Percentiles rank a stretch among this genome's conserved stretches.
Conservation (phyloP, 2,329 filamentous ascomycete genomes). For the Aureobasidium sp. region DNA sequence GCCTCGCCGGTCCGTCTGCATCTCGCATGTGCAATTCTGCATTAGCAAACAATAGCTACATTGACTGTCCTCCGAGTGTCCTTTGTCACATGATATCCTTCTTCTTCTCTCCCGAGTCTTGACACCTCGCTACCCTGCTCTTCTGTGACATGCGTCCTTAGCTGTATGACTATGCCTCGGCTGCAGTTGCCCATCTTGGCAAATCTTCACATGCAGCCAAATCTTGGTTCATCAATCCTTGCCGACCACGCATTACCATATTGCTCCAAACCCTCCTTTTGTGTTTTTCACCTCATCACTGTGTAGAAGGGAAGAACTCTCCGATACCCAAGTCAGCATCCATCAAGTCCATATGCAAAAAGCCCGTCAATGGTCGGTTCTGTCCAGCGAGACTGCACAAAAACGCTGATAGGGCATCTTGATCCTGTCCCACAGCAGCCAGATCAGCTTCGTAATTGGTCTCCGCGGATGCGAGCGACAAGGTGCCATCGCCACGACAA, state of each 20-base stretch:
- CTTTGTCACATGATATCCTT: not conserved
- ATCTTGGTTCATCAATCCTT: not conserved
- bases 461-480: not conserved
- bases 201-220: not conserved
- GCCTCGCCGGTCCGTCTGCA: not conserved
- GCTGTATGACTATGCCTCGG: not conserved
- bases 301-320: not conserved
- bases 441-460: not conserved
- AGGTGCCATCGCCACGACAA: conserved; percentile 16
- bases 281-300: not conserved
- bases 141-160: not conserved
- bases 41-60: not conserved
- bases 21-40: not conserved
- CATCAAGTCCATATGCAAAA: conserved; percentile 4
- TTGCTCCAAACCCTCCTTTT: not conserved
- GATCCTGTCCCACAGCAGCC: not conserved
- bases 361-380: conserved; percentile 4
- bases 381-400: not conserved
- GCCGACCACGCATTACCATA: not conserved
- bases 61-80: not conserved
- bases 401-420: not conserved
- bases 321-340: not conserved
- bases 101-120: not conserved
- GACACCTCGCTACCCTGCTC: not conserved
- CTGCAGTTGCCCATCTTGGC: not conserved